Conservation (phyloP, 805 yeast genomes). For the Scheffersomyces ergatensis region DNA sequence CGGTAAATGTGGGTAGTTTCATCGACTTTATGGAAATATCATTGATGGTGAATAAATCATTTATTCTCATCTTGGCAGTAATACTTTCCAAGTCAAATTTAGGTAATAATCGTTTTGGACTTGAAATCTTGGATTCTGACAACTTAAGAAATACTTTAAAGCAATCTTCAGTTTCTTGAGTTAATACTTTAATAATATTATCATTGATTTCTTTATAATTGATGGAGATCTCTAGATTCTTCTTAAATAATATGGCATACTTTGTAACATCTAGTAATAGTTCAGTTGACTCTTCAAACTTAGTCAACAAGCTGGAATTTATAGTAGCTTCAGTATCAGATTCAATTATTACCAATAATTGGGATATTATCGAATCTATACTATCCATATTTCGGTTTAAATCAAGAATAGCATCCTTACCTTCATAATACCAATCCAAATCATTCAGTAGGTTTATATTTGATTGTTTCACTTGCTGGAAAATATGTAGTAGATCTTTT, state of each 20-base stretch:
- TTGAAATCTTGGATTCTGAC: slow-evolving; percentile 14
- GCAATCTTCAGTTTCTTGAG: slow-evolving; percentile 24
- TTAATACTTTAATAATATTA: slow-evolving; percentile 19
- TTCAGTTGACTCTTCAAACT: slow-evolving; percentile 25
- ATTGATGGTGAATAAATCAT: slow-evolving; percentile 11
- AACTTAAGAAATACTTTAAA: slow-evolving; percentile 12
- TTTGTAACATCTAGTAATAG: slow-evolving; percentile 23
- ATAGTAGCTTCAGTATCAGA: slow-evolving; percentile 6
- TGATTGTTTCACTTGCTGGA: slow-evolving; percentile 8
- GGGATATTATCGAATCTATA: slow-evolving; percentile 23
- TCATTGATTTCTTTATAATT: slow-evolving; percentile 25
- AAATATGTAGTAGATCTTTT: slow-evolving; percentile 13
- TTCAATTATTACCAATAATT: slow-evolving; percentile 15
- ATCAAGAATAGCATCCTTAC: slow-evolving; percentile 15
- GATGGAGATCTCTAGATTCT: slow-evolving; percentile 24
- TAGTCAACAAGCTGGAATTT: slow-evolving; percentile 13
- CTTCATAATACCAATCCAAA: slow-evolving; percentile 25
- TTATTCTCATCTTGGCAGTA: slow-evolving; percentile 20
- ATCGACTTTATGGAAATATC: slow-evolving; percentile 15
- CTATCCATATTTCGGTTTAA: slow-evolving; percentile 16
- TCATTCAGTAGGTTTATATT: slow-evolving; percentile 3
- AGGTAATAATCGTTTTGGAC: slow-evolving; percentile 14
- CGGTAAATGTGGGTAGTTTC: slow-evolving; percentile 29
- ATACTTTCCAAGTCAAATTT: slow-evolving; percentile 16
- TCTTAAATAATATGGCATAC: slow-evolving; percentile 15